These are phyloP conservation scores for Alloascoidea africana DNA, from an alignment of 805 yeast genomes.

Conservation along the genomic window DNA sequence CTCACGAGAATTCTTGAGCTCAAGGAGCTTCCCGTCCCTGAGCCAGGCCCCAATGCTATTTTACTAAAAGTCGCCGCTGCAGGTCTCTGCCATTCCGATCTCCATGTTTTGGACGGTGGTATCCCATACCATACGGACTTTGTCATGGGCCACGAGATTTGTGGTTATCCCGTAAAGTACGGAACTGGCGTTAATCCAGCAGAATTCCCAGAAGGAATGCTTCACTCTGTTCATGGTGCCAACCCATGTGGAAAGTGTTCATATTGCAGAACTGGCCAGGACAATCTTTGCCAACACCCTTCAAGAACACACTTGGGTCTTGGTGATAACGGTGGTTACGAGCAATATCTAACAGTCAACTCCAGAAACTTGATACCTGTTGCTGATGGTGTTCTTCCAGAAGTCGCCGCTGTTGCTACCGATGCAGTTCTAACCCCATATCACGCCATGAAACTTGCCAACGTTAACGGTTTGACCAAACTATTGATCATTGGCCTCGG, in stretches of 20 bases:
- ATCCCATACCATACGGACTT: slow-evolving; percentile 4
- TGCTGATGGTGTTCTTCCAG: slow-evolving; percentile 16
- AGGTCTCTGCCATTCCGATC: slow-evolving; percentile 25
- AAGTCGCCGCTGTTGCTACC: slow-evolving; percentile 18
- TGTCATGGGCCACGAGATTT: slow-evolving; percentile 19
- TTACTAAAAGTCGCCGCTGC: slow-evolving; percentile 9
- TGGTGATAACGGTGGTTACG: slow-evolving; percentile 18
- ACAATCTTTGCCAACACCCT: slow-evolving; percentile 13
- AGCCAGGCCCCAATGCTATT: slow-evolving; percentile 5
- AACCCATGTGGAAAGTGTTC: slow-evolving; percentile 16
- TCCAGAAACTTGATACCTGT: slow-evolving; percentile 12
- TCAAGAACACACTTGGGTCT: slow-evolving; percentile 13
- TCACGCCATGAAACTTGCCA: slow-evolving; percentile 18
- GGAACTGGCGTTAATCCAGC: slow-evolving; percentile 6
- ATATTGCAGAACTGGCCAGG: slow-evolving; percentile 15
- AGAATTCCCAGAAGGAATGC: slow-evolving; percentile 7
- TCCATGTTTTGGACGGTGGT: slow-evolving; percentile 18
- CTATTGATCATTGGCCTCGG: slow-evolving; percentile 19
- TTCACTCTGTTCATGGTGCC: slow-evolving; percentile 9
- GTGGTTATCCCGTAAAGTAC: slow-evolving; percentile 13
- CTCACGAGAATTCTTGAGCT: slow-evolving; percentile 5
- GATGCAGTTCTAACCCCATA: slow-evolving; percentile 20
- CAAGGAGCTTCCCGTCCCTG: slow-evolving; percentile 5
- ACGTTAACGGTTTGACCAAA: slow-evolving; percentile 11
- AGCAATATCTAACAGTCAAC: slow-evolving; percentile 13